Conservation (phyloP, 1,139 yeast species). For the Wickerhamomyces sp. region DNA sequence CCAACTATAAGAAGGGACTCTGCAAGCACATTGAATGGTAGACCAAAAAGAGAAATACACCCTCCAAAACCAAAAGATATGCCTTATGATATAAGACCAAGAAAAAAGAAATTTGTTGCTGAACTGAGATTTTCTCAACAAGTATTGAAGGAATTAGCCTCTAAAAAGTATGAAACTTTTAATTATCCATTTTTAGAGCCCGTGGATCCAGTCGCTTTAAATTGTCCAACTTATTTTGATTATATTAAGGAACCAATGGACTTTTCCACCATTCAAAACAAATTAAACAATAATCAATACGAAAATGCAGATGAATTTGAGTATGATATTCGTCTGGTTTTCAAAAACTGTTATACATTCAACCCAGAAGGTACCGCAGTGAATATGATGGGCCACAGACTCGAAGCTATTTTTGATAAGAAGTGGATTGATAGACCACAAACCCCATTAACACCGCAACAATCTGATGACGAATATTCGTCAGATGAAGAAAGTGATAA, state of each 20-base stretch:
- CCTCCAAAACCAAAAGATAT: constrained; percentile 95
- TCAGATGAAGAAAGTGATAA: constrained; percentile 58
- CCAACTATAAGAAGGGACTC: constrained; percentile 62
- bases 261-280: constrained; percentile 76
- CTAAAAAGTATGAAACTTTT: constrained; percentile 79
- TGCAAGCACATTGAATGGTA: constrained; percentile 43
- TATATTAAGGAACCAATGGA: constrained; percentile 94
- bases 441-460: constrained; percentile 53
- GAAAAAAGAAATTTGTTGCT: constrained; percentile 86
- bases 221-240: constrained; percentile 85
- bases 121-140: constrained; percentile 85
- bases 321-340: constrained; percentile 74
- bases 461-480: constrained; percentile 35
- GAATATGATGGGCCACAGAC: constrained; percentile 88
- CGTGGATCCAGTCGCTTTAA: constrained; percentile 91
- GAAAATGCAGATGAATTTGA: constrained; percentile 88
- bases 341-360: constrained; percentile 83
- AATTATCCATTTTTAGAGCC: constrained; percentile 91
- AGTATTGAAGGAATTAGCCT: constrained; percentile 73
- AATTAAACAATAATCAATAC: constrained; percentile 80
- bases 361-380: constrained; percentile 97
- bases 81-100: constrained; percentile 86
- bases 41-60: constrained; percentile 94
- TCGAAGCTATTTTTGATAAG: constrained; percentile 81
- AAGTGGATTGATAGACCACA: constrained; percentile 90